A percentile compares a stretch with the other conserved stretches of the same genome.
phyloP scores from a whole-genome alignment of 805 yeast genomes.

The Kluyveromyces dobzhanskii region DNA sequence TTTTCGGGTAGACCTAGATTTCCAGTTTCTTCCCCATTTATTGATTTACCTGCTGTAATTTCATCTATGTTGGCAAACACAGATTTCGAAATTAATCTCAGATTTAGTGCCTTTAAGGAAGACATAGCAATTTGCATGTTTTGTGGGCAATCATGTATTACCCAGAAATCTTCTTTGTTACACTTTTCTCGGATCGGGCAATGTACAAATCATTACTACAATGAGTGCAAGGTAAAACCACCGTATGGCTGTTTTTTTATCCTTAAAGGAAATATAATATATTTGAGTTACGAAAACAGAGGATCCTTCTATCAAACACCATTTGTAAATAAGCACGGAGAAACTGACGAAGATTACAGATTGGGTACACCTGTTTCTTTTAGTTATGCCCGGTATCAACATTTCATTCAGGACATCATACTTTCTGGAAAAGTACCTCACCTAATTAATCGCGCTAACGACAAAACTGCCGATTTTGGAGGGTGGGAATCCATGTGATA shows the following conservation, averaged over 20 bases:
- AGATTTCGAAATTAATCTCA: constrained; percentile 6
- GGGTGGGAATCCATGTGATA: constrained; percentile 71
- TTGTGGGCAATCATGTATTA: constrained; percentile 62
- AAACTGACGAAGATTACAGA: constrained; percentile 63
- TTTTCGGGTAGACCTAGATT: neutral
- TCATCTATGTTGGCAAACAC: neutral
- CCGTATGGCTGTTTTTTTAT: constrained; percentile 21
- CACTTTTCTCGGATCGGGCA: constrained; percentile 58
- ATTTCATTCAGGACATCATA: constrained; percentile 62
- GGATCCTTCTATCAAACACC: constrained; percentile 86
- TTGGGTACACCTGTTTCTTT: constrained; percentile 66
- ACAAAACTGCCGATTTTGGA: constrained; percentile 74
- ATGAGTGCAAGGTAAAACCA: constrained; percentile 40
- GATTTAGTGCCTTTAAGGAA: constrained; percentile 30
- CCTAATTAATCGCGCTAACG: constrained; percentile 69
- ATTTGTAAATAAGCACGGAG: constrained; percentile 80
- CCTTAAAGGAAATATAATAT: constrained; percentile 23
- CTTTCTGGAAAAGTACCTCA: constrained; percentile 72
- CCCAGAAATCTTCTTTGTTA: constrained; percentile 46
- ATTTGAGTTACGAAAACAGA: constrained; percentile 50
- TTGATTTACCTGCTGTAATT: neutral
- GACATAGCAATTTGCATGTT: constrained; percentile 85
- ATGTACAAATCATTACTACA: constrained; percentile 62
- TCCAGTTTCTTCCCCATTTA: constrained; percentile 1
- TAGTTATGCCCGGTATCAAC: constrained; percentile 52